Conservation (phyloP, 352 stramenopile genomes). For the Aphanomyces stellatus region DNA sequence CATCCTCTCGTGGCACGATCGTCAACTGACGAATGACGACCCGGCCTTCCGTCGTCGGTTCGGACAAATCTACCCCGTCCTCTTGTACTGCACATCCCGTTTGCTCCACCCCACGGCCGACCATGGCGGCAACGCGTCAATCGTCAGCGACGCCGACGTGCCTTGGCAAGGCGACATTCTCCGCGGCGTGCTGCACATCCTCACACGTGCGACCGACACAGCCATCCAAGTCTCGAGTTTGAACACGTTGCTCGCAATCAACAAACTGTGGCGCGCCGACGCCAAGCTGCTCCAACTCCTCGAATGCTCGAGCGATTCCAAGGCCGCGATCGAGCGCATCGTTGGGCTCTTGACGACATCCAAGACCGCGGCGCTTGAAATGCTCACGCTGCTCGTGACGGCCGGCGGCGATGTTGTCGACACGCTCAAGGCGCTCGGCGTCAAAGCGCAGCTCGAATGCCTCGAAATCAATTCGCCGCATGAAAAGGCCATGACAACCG, state of each 20-base stretch:
- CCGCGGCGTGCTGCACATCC: not conserved
- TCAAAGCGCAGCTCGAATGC: conserved; percentile 47
- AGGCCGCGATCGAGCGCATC: not conserved
- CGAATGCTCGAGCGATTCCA: not conserved
- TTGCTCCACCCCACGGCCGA: not conserved
- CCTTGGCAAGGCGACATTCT: not conserved
- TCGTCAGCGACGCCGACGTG: not conserved
- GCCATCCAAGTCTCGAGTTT: conserved; percentile 3
- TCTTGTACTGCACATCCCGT: not conserved
- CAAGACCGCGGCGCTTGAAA: conserved; percentile 29
- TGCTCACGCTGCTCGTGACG: conserved; percentile 48
- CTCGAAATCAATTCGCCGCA: conserved; percentile 39
- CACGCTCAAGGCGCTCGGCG: conserved; percentile 41
- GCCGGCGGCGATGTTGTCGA: conserved; percentile 34
- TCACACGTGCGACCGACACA: not conserved
- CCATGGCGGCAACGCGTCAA: not conserved
- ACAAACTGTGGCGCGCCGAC: not conserved
- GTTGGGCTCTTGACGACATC: not conserved
- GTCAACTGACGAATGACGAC: not conserved
- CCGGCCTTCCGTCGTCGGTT: not conserved
- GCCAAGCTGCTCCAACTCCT: not conserved
- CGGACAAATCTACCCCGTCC: not conserved
- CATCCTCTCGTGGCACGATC: not conserved
- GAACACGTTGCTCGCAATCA: not conserved
- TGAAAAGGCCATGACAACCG: conserved; percentile 48